Evolutionary conservation across 2,329 filamentous ascomycete genomes (phyloP), one percentile per base, ranked within the genome.

Genomic region (Tolypocladium ovalisporum): DNA sequence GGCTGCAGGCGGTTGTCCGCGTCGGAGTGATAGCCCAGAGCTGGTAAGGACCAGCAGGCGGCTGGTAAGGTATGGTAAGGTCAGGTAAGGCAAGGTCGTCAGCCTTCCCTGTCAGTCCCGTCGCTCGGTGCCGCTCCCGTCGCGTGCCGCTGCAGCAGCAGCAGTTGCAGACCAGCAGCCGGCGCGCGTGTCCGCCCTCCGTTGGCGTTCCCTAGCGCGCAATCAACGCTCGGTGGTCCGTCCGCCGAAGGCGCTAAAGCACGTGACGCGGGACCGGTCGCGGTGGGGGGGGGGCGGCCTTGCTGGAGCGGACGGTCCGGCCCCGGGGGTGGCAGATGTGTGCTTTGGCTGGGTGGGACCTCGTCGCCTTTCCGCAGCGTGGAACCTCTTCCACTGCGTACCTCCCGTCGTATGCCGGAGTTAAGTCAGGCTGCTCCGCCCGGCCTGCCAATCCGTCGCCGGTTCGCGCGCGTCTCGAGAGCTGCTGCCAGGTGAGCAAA

Each of bases 371-470:
- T n/a, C n/a, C n/a, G n/a, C n/a, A n/a, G n/a, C n/a, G n/a, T n/a
- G n/a, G n/a, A n/a, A n/a, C n/a, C n/a, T n/a, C n/a, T n/a, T n/a
- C n/a, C n/a, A n/a, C n/a, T n/a, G n/a, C n/a, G n/a, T n/a, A n/a
- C n/a, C n/a, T n/a, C n/a, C n/a, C n/a, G n/a, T n/a, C 47, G 27
- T 10, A 6, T n/a, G 27, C 51, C 51, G 56, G 56, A 37, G 54
- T 56, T 42, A 53, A 56, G 56, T 58, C 54, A 52, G 44, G 51
- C 56, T 39, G 56, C 51, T 56, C 49, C 51, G 56, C 47, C 56
- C 56, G 56, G 44, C 51, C 58, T 51, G 58, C 53, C 58, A 58
- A 56, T 54, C 40, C 52, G 56, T 29, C 32, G 22, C 49, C 51
- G 56, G 37, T 53, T 54, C 39, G 42, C 17, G 47, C 19, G 49